A percentile compares a stretch with the other conserved stretches of the same genome.
These are phyloP conservation scores for Phyllosticta capitalensis DNA, from an alignment of 2,329 filamentous ascomycete species.

Conservation along the genomic window DNA sequence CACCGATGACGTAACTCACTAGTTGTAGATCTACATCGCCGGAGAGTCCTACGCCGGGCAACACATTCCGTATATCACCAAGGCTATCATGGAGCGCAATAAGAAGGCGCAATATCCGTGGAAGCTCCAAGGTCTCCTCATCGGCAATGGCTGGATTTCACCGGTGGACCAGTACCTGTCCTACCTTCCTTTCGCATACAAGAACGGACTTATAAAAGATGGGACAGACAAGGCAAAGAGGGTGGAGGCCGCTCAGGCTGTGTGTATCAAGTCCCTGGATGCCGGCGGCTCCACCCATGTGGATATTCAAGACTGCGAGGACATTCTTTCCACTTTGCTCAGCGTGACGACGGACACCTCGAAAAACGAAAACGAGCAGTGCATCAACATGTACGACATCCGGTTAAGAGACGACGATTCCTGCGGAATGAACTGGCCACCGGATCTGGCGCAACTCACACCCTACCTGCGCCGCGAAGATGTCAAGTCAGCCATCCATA, in stretches of 20 bases:
- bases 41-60: constrained; percentile 97
- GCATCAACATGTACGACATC: constrained; percentile 96
- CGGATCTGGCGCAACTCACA: constrained; percentile 66
- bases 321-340: constrained; percentile 65
- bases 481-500: constrained; percentile 69
- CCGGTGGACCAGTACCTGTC: constrained; percentile 81
- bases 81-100: constrained; percentile 81
- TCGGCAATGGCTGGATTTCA: constrained; percentile 97
- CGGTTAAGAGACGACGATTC: constrained; percentile 70
- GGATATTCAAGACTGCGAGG: constrained; percentile 63
- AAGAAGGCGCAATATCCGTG: constrained; percentile 51
- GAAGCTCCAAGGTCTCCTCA: constrained; percentile 77
- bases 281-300: constrained; percentile 52
- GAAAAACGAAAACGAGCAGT: constrained; percentile 47
- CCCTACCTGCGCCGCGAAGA: constrained; percentile 80
- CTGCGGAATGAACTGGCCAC: constrained; percentile 97
- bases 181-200: constrained; percentile 73
- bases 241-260: constrained; percentile 58
- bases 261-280: constrained; percentile 55
- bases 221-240: constrained; percentile 54
- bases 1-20: constrained; percentile 12
- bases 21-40: constrained; percentile 70
- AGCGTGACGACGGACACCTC: constrained; percentile 50
- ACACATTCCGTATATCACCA: constrained; percentile 94
- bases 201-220: constrained; percentile 61